Evolutionary conservation across 2,329 filamentous ascomycete species (phyloP), one percentile per base, ranked within the genome.

Genomic region (Blastomyces percursus): DNA sequence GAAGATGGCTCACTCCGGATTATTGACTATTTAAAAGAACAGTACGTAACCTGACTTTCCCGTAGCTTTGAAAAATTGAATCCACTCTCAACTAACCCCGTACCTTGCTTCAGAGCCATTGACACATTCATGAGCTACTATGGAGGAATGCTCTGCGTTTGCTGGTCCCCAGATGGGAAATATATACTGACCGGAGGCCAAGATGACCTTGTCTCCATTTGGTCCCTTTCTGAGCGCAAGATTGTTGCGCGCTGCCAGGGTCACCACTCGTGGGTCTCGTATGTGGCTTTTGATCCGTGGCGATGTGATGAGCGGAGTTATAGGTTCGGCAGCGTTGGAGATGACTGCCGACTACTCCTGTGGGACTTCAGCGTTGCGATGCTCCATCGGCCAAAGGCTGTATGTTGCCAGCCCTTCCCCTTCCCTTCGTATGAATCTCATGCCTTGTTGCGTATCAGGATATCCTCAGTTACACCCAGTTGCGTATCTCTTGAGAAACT

Each of bases 341-440:
- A 97, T 72, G 94, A 99, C 73, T 90, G 92, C 69, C 83, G 91
- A 63, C 79, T 99, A 21, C 84, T 96, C 64, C 79, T 99, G 14
- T 99, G 94, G 94, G 94, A 99, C 78, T 99, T 99, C 73, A 96
- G 88, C 67, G 91, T 96, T 51, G 91, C 91, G 69, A 97, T 97
- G 93, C 81, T 99, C 69, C 90, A 95, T 75, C 84, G 92, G 64
- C 93, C 94, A 24, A 93, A 93, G 77, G 87, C 85, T 68, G 89
- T 91, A 78, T 71, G 88, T 83, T 51, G 21, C 5, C 12, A 5
- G 4, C 11, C 21, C 11, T 1, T 50, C 12, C 62, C 30, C 9
- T 35, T 60, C 16, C 14, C 24, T 56, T 5, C 42, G 40, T 19
- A 44, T 59, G 35, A 3, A 30, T 58, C 35, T 54, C 30, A 9